Evolutionary conservation across 2,329 filamentous ascomycete genomes (phyloP).

Genomic region (Ascochyta viciae-villosae): DNA sequence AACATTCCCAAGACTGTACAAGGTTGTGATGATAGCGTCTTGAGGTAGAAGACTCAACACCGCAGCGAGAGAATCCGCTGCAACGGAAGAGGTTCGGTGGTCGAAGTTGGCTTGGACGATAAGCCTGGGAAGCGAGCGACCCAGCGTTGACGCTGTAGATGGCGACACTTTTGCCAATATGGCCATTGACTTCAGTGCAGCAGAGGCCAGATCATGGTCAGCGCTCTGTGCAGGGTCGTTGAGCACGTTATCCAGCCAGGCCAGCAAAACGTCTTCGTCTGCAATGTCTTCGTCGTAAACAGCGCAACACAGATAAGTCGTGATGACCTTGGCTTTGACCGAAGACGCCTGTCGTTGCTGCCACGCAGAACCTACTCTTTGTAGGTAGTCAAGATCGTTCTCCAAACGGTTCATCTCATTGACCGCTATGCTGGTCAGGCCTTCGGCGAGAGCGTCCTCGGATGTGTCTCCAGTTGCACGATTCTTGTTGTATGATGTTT

Average conservation of each 20-base stretch:
- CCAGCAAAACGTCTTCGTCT: slow-evolving; percentile 78
- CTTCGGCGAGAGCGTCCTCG: slow-evolving; percentile 53
- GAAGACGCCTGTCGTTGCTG: slow-evolving; percentile 87
- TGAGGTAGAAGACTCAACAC: slow-evolving; percentile 84
- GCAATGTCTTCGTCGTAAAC: slow-evolving; percentile 82
- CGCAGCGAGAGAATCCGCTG: slow-evolving; percentile 83
- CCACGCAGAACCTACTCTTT: slow-evolving; percentile 77
- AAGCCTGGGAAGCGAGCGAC: slow-evolving; percentile 80
- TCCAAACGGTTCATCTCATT: slow-evolving; percentile 89
- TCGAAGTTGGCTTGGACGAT: slow-evolving; percentile 83
- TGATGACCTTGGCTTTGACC: slow-evolving; percentile 82
- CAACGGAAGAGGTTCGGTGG: slow-evolving; percentile 73
- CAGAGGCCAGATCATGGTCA: slow-evolving; percentile 76
- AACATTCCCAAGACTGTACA: slow-evolving; percentile 96
- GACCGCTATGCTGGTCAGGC: slow-evolving; percentile 73
- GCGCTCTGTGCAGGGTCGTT: slow-evolving; percentile 82
- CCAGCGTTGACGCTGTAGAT: slow-evolving; percentile 75
- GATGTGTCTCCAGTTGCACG: slow-evolving; percentile 27
- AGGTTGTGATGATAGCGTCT: slow-evolving; percentile 90
- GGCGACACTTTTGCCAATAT: slow-evolving; percentile 79
- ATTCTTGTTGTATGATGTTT: slow-evolving; percentile 25
- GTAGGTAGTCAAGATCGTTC: slow-evolving; percentile 87
- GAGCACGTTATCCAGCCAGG: slow-evolving; percentile 85
- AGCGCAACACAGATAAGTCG: slow-evolving; percentile 85
- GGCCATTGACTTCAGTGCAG: slow-evolving; percentile 81